Conservation (phyloP, 805 yeast species). For the Zygosaccharomyces gambellarensis region DNA sequence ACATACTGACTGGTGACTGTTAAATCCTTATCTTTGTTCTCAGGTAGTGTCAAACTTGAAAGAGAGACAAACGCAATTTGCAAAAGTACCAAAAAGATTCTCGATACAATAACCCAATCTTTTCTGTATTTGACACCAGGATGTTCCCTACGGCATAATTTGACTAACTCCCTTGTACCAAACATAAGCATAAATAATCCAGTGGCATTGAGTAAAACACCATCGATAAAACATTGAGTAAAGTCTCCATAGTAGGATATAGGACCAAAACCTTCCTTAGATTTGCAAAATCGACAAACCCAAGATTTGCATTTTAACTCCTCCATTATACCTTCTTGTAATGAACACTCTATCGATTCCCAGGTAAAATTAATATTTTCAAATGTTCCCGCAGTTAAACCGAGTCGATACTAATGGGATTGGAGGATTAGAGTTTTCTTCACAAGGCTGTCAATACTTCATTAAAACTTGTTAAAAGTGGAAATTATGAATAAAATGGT, state of each 20-base stretch:
- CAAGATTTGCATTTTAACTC: constrained; percentile 5
- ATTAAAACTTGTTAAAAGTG: too few species aligned
- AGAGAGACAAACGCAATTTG: constrained; percentile 32
- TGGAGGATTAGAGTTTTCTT: too few species aligned
- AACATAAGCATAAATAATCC: constrained; percentile 41
- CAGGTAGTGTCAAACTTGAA: constrained; percentile 21
- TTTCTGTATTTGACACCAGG: constrained; percentile 36
- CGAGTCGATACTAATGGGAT: too few species aligned
- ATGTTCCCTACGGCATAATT: constrained; percentile 21
- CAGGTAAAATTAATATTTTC: too few species aligned
- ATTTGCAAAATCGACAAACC: constrained; percentile 25
- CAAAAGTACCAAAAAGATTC: constrained; percentile 33
- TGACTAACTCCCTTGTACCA: constrained; percentile 39
- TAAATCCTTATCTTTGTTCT: constrained; percentile 16
- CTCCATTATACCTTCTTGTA: neutral
- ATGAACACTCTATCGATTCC: neutral
- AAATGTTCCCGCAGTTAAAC: too few species aligned
- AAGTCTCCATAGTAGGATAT: constrained; percentile 48
- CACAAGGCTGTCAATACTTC: too few species aligned
- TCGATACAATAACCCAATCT: constrained; percentile 36
- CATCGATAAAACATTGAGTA: constrained; percentile 57
- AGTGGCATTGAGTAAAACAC: constrained; percentile 41
- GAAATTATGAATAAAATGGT: too few species aligned
- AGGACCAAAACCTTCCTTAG: constrained; percentile 42
- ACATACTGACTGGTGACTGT: constrained; percentile 23